Percentiles rank a stretch among this genome's conserved stretches.
These are phyloP conservation scores for Aspergillus sclerotialis DNA, from an alignment of 2,329 filamentous ascomycete species.

Conservation along the genomic window DNA sequence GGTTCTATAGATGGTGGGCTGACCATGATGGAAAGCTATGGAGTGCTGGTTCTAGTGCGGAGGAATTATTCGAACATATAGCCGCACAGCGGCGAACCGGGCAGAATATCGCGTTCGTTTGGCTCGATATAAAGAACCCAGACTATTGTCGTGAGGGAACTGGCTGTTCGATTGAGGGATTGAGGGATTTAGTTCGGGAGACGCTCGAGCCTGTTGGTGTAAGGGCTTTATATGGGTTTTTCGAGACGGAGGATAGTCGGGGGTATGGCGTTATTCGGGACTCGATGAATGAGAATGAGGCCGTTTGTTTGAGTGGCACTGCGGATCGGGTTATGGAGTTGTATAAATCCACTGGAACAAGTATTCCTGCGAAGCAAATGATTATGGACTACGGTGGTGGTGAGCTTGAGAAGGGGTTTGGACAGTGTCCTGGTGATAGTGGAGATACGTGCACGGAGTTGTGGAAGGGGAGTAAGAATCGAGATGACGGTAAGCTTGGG, in stretches of 20 bases:
- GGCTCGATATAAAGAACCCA: slow-evolving; percentile 17
- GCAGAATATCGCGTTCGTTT: slow-evolving; percentile 11
- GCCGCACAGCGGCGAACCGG: slow-evolving; percentile 6
- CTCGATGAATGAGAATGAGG: slow-evolving; percentile 3
- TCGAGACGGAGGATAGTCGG: slow-evolving; percentile 1
- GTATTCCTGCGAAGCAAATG: neutral
- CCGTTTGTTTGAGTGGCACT: slow-evolving; percentile 1
- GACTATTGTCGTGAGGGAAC: slow-evolving; percentile 5
- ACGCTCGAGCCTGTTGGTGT: slow-evolving; percentile 8
- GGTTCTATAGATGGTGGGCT: slow-evolving; percentile 11
- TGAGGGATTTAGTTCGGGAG: slow-evolving; percentile 10
- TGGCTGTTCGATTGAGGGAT: slow-evolving; percentile 10
- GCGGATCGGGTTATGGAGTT: neutral
- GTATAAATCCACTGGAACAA: neutral
- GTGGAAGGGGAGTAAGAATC: neutral
- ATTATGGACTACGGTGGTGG: slow-evolving; percentile 4
- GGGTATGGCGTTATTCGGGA: slow-evolving; percentile 7
- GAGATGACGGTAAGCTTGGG: slow-evolving; percentile 1
- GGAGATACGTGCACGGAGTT: slow-evolving; percentile 2
- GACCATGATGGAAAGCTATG: slow-evolving; percentile 9
- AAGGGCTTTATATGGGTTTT: slow-evolving; percentile 12
- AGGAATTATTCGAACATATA: slow-evolving; percentile 8
- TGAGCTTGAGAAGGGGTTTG: neutral
- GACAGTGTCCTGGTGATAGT: neutral
- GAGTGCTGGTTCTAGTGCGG: slow-evolving; percentile 3